Conservation (phyloP, 2,329 filamentous ascomycete species). For the Ophiostoma sp. region DNA sequence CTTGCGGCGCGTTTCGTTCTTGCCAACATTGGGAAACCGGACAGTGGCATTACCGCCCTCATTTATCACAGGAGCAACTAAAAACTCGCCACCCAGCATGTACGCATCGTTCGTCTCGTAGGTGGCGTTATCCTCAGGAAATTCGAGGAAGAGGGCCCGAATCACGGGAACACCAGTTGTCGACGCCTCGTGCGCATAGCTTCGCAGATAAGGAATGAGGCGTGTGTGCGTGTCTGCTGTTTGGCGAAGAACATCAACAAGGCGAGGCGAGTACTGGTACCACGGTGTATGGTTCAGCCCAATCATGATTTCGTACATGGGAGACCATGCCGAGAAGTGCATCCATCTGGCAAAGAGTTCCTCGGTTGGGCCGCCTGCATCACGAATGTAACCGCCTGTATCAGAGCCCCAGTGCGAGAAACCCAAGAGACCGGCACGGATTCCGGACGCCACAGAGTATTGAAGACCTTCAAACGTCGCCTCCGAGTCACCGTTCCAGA, state of each 20-base stretch:
- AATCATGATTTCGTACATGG: constrained; percentile 41
- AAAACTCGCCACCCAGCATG: constrained; percentile 38
- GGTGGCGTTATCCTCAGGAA: constrained; percentile 33
- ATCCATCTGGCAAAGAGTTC: constrained; percentile 40
- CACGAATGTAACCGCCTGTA: constrained; percentile 39
- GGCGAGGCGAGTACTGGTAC: constrained; percentile 37
- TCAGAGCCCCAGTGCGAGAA: constrained; percentile 40
- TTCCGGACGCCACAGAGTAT: constrained; percentile 38
- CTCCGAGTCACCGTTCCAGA: constrained; percentile 41
- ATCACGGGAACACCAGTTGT: constrained; percentile 38
- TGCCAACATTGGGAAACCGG: constrained; percentile 36
- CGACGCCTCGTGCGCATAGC: constrained; percentile 35
- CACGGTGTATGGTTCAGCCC: constrained; percentile 40
- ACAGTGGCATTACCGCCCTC: constrained; percentile 34
- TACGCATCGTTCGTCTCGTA: constrained; percentile 37
- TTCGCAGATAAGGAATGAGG: constrained; percentile 39
- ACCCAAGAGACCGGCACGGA: constrained; percentile 38
- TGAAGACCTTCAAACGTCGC: constrained; percentile 38
- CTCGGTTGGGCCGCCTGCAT: constrained; percentile 33
- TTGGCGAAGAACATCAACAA: constrained; percentile 37
- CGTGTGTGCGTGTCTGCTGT: constrained; percentile 38
- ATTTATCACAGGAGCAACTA: constrained; percentile 39
- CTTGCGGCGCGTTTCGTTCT: constrained; percentile 25
- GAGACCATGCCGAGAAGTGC: constrained; percentile 35
- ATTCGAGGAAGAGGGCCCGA: constrained; percentile 40